Conservation (phyloP, 371 early-diverging fungal genomes). For the Mortierella sp. region DNA sequence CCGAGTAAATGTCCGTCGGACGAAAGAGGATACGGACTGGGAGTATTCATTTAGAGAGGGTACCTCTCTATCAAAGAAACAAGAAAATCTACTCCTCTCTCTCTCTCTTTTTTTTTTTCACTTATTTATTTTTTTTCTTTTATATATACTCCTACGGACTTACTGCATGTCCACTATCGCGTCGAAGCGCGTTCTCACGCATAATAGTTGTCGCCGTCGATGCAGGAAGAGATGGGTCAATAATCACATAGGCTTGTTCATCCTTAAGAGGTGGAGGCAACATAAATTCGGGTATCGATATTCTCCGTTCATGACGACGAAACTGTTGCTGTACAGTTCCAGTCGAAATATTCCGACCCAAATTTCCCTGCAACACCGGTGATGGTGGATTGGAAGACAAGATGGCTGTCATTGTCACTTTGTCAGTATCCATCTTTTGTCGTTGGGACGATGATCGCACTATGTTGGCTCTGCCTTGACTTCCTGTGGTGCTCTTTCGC, state of each 20-base stretch:
- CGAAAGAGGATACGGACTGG: no score
- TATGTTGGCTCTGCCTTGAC: background rate
- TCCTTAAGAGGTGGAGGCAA: constrained; percentile 28
- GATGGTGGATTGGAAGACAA: background rate
- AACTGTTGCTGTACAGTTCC: constrained; percentile 7
- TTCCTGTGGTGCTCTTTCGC: background rate
- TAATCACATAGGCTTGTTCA: constrained; percentile 33
- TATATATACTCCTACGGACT: constrained; percentile 2
- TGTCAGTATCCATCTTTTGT: no score
- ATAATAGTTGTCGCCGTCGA: background rate
- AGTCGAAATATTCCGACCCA: background rate
- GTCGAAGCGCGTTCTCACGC: constrained; percentile 30
- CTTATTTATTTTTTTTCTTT: background rate
- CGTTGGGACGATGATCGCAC: background rate
- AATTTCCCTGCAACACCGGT: no score
- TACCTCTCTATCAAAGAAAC: no score
- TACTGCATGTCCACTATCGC: constrained; percentile 44
- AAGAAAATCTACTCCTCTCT: background rate
- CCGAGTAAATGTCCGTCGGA: no score
- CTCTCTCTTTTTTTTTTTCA: constrained; percentile 1
- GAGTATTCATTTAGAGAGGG: no score
- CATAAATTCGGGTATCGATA: constrained; percentile 44
- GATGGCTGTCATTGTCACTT: background rate
- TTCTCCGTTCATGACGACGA: constrained; percentile 34
- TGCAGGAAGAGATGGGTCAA: constrained; percentile 21